Evolutionary conservation across 148 eudicot genomes (phyloP), one percentile per base, ranked within the genome.

Genomic region (Polygonum aviculare): DNA sequence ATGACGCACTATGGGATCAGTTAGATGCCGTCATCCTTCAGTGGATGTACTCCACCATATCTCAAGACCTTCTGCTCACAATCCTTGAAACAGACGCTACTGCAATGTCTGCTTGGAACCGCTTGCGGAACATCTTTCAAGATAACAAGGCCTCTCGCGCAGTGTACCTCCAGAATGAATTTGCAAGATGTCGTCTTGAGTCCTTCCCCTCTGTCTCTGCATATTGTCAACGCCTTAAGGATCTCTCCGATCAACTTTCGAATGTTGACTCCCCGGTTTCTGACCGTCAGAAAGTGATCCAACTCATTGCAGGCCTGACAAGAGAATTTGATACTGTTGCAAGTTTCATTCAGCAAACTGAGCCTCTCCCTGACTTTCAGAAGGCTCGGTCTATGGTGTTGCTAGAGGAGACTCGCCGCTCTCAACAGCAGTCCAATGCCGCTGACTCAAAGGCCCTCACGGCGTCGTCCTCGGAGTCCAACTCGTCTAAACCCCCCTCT

Each of bases 21-120:
- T 9, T 78, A 0, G 83, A 85, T 45, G 78, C 78, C 3, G 76
- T 54, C 0, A 55, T 84, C 0, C 77, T 79, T 3, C 73, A 77
- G 54, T 84, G 87, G 87, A 84, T 84, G 0, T 81, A 81, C 11
- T 74, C 33, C n/a, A 84, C 79, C 0, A 82, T 84, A 3, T 84
- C 87, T 1, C 12, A 12, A 2, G 84, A 84, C 7, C 75, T 79
- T 0, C 62, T 82, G 2, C 31, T 40, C 26, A 78, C 79, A 26
- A 81, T 79, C 10, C 26, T 82, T 0, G 57, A 73, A 12, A 78
- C 72, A 1, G 69, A 72, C 54, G 21, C 79, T 9, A 82, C 67
- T 0, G 75, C 73, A 3, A 52, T 47, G 2, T 16, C 35, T 39
- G 79, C 77, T 0, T 77, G 77, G 79, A 59, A 44, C 0, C 60